Base-by-base conservation (phyloP, 805 yeast species). In the Huiozyma naganishii region DNA sequence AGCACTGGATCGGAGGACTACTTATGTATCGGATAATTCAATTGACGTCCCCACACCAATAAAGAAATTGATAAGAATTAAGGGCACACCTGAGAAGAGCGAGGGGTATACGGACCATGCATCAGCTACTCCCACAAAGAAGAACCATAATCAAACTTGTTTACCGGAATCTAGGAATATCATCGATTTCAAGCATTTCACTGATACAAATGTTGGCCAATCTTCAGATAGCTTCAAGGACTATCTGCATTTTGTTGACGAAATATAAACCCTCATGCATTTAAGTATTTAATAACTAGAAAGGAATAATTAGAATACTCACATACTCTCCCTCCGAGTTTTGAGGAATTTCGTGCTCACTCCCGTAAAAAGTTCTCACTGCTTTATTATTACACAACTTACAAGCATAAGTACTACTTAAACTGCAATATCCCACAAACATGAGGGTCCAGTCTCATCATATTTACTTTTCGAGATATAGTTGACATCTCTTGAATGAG, bases 401-500 rank as follows among this genome's bases (percentile, higher is more conserved):
- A 17, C 23, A 17, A 17, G 23, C 23, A 17, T 17, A 17, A 17
- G 23, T 17, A 17, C 23, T 8, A 33, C 10, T 49, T 51, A 68
- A 48, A 66, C 65, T 28, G 65, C 64, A 7, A 65, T 60, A 45
- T 79, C 85, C 95, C 96, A 88, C 39, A 88, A 73, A 30, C 84
- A 79, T 48, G 75, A 69, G 12, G 97, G 96, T 0, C 97, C 97
- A 40, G 69, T 72, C 50, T 80, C 88, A 49, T 77, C 77, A 60
- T 87, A 89, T 41, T 75, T 79, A 33, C 79, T 84, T 49, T 76
- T 73, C 40, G 79, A 77, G 27, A 87, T 70, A 61, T 76, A 88
- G 55, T 78, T 67, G 37, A 83, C 88, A 45, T 79, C 81, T 45
- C 72, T 68, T 11, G 73, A 63, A 41, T 80, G 79, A 38, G 77